phyloP scores from a whole-genome alignment of 2,329 filamentous ascomycete species.

The Thermothelomyces thermophilus region DNA sequence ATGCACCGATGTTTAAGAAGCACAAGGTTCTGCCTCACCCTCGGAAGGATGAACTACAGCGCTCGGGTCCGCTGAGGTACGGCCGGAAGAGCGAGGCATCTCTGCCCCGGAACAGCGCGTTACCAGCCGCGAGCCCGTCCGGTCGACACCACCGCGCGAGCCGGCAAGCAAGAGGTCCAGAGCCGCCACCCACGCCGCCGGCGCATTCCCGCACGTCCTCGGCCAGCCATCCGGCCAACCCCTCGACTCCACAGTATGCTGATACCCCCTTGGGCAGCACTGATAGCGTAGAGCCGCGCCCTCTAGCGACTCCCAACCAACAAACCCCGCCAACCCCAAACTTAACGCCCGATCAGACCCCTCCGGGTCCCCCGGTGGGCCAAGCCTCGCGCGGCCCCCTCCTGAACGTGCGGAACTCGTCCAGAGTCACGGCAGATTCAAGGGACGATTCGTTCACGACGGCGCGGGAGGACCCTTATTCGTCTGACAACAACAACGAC shows the following conservation, averaged over 20 bases:
- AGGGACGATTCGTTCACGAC: conserved; percentile 66
- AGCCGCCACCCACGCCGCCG: conserved; percentile 56
- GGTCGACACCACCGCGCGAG: conserved; percentile 13
- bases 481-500: conserved; percentile 59
- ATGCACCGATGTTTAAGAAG: conserved; percentile 38
- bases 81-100: conserved; percentile 18
- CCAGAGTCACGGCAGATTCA: conserved; percentile 52
- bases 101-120: conserved; percentile 14
- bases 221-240: conserved; percentile 39
- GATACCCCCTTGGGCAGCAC: conserved; percentile 35
- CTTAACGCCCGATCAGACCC: conserved; percentile 53
- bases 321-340: conserved; percentile 68
- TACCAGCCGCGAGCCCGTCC: conserved; percentile 18
- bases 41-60: conserved; percentile 21
- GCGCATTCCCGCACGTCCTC: conserved; percentile 54
- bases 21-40: conserved; percentile 39
- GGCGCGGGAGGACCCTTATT: conserved; percentile 57
- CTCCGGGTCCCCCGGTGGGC: conserved; percentile 38
- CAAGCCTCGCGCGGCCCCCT: conserved; percentile 42
- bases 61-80: conserved; percentile 18
- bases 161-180: conserved; percentile 18
- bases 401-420: conserved; percentile 42
- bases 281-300: conserved; percentile 32
- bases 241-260: conserved; percentile 37
- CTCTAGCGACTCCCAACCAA: conserved; percentile 55